Conservation (phyloP, 148 eudicot species). For the Drosera capensis region DNA sequence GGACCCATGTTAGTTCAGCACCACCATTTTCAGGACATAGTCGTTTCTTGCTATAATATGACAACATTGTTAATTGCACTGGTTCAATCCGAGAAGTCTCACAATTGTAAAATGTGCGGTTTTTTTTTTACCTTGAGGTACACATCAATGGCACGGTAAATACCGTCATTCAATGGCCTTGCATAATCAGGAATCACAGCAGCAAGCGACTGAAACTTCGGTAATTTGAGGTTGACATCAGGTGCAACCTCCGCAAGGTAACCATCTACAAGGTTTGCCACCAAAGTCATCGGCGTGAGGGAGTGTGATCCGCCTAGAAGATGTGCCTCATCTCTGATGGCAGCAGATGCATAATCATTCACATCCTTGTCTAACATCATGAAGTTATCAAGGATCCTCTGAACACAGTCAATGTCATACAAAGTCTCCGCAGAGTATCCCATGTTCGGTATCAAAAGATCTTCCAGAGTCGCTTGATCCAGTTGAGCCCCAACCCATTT, state of each 20-base stretch:
- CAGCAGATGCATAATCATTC: constrained; percentile 14
- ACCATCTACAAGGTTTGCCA: constrained; percentile 36
- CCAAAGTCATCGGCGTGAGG: constrained; percentile 21
- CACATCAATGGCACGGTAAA: constrained; percentile 41
- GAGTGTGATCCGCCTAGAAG: constrained; percentile 11
- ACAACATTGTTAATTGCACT: not conserved
- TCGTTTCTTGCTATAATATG: not conserved
- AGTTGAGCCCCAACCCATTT: constrained; percentile 25
- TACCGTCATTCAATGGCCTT: constrained; percentile 33
- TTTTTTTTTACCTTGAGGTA: constrained; percentile 43
- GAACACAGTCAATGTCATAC: constrained; percentile 36
- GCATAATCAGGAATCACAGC: constrained; percentile 30
- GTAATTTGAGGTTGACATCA: constrained; percentile 33
- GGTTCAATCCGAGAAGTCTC: not conserved
- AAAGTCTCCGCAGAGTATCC: constrained; percentile 35
- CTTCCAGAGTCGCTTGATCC: constrained; percentile 33
- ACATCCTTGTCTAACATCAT: constrained; percentile 17
- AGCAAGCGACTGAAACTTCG: constrained; percentile 32
- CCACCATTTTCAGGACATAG: not conserved
- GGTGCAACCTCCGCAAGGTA: constrained; percentile 47
- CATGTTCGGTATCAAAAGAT: constrained; percentile 33
- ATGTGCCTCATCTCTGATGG: constrained; percentile 16
- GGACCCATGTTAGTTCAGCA: not conserved
- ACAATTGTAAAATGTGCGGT: not conserved
- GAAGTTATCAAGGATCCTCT: constrained; percentile 35